Conservation (phyloP, 2,329 filamentous ascomycete genomes). For the Clarireedia hainanense region DNA sequence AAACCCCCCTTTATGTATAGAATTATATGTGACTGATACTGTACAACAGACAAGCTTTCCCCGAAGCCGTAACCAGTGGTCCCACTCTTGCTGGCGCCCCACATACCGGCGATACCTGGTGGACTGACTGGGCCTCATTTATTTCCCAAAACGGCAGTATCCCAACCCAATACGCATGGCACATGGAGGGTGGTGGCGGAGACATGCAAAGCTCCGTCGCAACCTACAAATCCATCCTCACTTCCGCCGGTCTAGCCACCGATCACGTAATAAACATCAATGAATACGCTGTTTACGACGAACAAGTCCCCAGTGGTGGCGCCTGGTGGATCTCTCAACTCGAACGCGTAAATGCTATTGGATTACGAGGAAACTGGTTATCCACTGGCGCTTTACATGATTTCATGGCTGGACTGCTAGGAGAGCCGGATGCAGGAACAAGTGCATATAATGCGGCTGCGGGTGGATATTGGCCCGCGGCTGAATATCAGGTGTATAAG, state of each 20-base stretch:
- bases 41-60: slow-evolving; percentile 2
- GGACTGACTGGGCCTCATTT: slow-evolving; percentile 33
- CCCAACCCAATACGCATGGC: slow-evolving; percentile 39
- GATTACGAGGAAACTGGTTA: slow-evolving; percentile 17
- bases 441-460: slow-evolving; percentile 14
- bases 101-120: slow-evolving; percentile 34
- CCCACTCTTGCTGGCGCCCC: slow-evolving; percentile 30
- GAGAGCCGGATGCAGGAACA: slow-evolving; percentile 14
- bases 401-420: slow-evolving; percentile 18
- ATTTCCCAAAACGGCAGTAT: slow-evolving; percentile 29
- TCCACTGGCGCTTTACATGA: slow-evolving; percentile 12
- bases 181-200: slow-evolving; percentile 30
- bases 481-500: slow-evolving; percentile 40
- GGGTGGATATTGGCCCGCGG: slow-evolving; percentile 33
- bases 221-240: slow-evolving; percentile 25
- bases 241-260: slow-evolving; percentile 9
- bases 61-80: slow-evolving; percentile 29
- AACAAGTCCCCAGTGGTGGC: slow-evolving; percentile 13
- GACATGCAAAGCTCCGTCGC: slow-evolving; percentile 10
- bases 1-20: slow-evolving; percentile 7
- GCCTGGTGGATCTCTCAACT: slow-evolving; percentile 17
- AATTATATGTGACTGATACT: background rate
- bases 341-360: slow-evolving; percentile 14
- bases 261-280: slow-evolving; percentile 14
- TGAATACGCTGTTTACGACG: slow-evolving; percentile 12